These are phyloP conservation scores for Mycena galopus DNA, from an alignment of 768 basidiomycete species.

Conservation along the genomic window DNA sequence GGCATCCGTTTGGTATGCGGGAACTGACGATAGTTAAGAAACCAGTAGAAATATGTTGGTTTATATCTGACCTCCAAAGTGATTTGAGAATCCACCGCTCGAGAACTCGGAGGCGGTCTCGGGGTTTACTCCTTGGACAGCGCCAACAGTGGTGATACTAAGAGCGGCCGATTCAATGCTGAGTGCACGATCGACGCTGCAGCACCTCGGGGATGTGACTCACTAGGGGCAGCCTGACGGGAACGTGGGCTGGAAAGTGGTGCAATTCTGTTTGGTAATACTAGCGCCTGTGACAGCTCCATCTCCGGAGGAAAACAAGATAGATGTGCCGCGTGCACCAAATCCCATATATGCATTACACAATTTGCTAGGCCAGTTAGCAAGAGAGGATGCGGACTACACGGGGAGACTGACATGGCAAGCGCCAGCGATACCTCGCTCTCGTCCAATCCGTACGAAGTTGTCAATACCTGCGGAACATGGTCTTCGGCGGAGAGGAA, in stretches of 20 bases:
- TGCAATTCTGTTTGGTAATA: conserved; percentile 42
- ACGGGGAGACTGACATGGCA: background rate
- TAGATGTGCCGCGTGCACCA: conserved; percentile 61
- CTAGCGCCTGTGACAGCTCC: conserved; percentile 58
- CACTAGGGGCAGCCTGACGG: conserved; percentile 30
- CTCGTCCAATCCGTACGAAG: conserved; percentile 77
- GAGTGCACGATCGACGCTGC: background rate
- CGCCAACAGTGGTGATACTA: conserved; percentile 34
- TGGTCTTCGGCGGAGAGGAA: conserved; percentile 58
- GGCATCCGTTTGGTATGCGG: conserved; percentile 40
- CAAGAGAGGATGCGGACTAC: background rate
- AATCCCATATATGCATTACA: conserved; percentile 55
- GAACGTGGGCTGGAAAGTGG: conserved; percentile 23
- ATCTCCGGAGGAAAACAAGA: conserved; percentile 64
- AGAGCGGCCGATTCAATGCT: background rate
- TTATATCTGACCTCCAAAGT: conserved; percentile 9
- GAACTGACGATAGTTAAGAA: too few species aligned
- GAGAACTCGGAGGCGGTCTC: conserved; percentile 31
- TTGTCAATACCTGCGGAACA: conserved; percentile 70
- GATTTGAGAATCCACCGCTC: conserved; percentile 28
- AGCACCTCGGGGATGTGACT: too few species aligned
- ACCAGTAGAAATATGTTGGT: too few species aligned
- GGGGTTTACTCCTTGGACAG: conserved; percentile 18
- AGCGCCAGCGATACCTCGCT: conserved; percentile 51
- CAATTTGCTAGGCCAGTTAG: conserved; percentile 12